Evolutionary conservation across 306 rosid genomes (phyloP).

Genomic region (Quercus mongolica): DNA sequence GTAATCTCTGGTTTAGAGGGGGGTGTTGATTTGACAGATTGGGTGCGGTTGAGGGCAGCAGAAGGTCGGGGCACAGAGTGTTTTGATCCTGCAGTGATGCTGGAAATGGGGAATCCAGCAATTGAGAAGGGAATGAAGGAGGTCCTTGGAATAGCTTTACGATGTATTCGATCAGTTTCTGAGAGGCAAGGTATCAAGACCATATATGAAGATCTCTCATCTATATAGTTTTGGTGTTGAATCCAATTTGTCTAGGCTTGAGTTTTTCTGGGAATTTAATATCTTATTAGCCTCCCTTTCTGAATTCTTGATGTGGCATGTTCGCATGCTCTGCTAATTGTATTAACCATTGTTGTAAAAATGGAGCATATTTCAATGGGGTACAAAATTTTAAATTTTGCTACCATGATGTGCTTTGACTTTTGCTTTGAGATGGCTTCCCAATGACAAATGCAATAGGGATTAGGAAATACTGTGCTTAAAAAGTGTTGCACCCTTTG

Average conservation of each 20-base stretch:
- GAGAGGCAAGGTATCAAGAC: conserved; percentile 96
- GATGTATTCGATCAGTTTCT: conserved; percentile 73
- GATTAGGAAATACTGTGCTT: not conserved
- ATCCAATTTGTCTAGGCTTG: conserved; percentile 35
- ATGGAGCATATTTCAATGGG: conserved; percentile 27
- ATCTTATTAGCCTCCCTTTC: conserved; percentile 68
- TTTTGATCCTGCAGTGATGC: conserved; percentile 63
- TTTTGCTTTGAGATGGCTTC: not conserved
- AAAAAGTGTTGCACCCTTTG: not conserved
- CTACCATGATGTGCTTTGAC: not conserved
- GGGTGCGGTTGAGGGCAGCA: conserved; percentile 70
- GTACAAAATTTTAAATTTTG: not conserved
- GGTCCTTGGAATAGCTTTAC: conserved; percentile 73
- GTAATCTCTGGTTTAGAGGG: conserved; percentile 82
- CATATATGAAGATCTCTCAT: conserved; percentile 92
- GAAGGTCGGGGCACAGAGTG: conserved; percentile 91
- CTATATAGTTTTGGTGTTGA: conserved; percentile 50
- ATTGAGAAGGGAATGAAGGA: conserved; percentile 92
- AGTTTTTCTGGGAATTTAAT: conserved; percentile 49
- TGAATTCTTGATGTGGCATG: conserved; percentile 35
- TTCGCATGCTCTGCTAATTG: conserved; percentile 33
- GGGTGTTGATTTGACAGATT: conserved; percentile 84
- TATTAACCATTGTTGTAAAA: conserved; percentile 42
- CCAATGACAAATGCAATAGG: not conserved
- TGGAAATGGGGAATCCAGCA: conserved; percentile 59